phyloP scores from a whole-genome alignment of 192 early-diverging fungal genomes.

The Coemansia sp. region DNA sequence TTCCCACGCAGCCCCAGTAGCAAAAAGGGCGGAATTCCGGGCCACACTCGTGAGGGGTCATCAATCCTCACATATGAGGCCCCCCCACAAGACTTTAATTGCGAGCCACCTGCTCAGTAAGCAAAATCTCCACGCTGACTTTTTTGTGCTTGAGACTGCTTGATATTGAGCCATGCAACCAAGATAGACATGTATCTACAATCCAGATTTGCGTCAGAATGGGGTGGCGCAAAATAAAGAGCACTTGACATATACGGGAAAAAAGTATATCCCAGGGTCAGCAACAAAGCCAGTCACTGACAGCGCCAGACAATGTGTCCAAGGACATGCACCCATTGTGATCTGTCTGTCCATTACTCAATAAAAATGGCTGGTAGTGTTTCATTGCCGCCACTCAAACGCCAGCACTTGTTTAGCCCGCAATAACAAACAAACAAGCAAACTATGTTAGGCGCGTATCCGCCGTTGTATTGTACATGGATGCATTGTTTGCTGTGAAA shows the following conservation, averaged over 20 bases:
- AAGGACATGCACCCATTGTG: not conserved
- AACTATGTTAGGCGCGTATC: not conserved
- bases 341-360: not conserved
- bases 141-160: not conserved
- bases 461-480: not conserved
- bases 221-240: no score
- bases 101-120: not conserved
- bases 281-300: no score
- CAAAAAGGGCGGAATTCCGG: not conserved
- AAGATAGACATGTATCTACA: no score
- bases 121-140: not conserved
- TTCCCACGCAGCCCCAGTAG: constrained; percentile 1
- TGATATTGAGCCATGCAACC: no score
- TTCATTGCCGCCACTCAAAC: no score
- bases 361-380: not conserved
- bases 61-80: not conserved
- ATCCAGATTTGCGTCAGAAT: no score
- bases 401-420: not conserved
- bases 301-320: not conserved
- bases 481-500: not conserved
- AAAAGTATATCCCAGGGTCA: no score
- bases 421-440: not conserved
- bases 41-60: not conserved
- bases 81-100: constrained; percentile 2
- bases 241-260: no score